Base-by-base conservation (phyloP, 345 rosid species). In the Barbarea vulgaris region DNA sequence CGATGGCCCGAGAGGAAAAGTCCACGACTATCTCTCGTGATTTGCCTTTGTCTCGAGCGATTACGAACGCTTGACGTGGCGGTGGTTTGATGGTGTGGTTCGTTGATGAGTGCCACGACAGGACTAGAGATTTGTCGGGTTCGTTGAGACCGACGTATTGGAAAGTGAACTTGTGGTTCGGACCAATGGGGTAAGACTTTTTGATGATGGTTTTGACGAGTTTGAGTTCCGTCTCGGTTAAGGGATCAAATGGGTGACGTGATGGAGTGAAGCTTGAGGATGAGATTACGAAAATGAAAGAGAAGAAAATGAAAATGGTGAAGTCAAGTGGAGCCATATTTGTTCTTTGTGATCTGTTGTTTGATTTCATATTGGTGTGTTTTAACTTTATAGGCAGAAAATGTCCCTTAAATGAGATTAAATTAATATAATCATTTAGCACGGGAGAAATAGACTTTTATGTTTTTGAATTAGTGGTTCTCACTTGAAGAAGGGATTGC, bases 211-310 rank as follows among this genome's bases (percentile, higher is more conserved):
- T 53, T 41, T 64, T 69, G 65, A 79, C 50, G 59, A 77, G 88
- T 76, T 80, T 84, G 80, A 89, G 80, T 81, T 89, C 97, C 2
- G 77, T 55, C 13, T 83, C 80, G 64, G 65, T 80, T 1, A 89
- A 86, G 64, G 93, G 93, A 74, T 91, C 93, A 60, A 89, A 82
- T 14, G 96, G 97, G 74, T 91, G 96, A 54, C 61, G 39, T 15
- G 51, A 1, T 63, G 79, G 80, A 76, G 53, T 24, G 70, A 81
- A 77, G 48, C 44, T 69, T 3, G 79, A 50, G 28, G 44, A 74
- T 72, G 74, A 77, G 77, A 24, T 50, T 62, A 54, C 39, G 42
- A 17, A 22, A 54, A 31, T 12, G 66, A 22, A 46, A 22, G 57
- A 61, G 21, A 69, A 31, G 56, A 54, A 42, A 1, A 76, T 42